Conservation (phyloP, 2,329 filamentous ascomycete genomes). For the Hymenoscyphus albidus region DNA sequence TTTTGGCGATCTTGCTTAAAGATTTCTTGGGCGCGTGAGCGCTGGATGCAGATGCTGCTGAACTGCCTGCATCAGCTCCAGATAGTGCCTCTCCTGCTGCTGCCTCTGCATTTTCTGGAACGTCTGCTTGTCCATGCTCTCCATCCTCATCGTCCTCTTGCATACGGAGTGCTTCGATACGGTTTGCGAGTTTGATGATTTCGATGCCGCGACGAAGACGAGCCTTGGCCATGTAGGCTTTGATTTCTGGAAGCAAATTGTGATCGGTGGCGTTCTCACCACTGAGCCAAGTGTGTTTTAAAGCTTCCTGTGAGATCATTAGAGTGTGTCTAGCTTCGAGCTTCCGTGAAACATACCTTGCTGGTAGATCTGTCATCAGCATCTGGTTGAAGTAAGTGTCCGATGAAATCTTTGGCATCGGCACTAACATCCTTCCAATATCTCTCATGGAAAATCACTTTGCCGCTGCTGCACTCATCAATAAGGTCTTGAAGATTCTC, state of each 20-base stretch:
- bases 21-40: constrained; percentile 37
- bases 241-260: constrained; percentile 96
- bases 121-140: constrained; percentile 60
- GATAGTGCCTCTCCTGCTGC: constrained; percentile 47
- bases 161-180: constrained; percentile 91
- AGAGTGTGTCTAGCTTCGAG: constrained; percentile 8
- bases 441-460: constrained; percentile 91
- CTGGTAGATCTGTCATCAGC: constrained; percentile 75
- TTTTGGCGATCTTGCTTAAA: constrained; percentile 50
- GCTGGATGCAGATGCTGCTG: constrained; percentile 15
- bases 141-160: constrained; percentile 84
- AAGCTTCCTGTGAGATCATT: constrained; percentile 56
- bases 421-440: constrained; percentile 98
- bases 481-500: constrained; percentile 92
- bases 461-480: constrained; percentile 81
- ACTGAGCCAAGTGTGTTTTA: constrained; percentile 83
- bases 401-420: constrained; percentile 94
- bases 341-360: constrained; percentile 47
- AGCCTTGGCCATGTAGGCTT: constrained; percentile 85
- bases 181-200: constrained; percentile 91
- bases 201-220: constrained; percentile 92
- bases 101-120: constrained; percentile 52
- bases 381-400: constrained; percentile 72
- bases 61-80: constrained; percentile 13
- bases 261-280: constrained; percentile 90